Evolutionary conservation across 805 yeast species (phyloP).

Genomic region (Kodamaea jinghongensis): DNA sequence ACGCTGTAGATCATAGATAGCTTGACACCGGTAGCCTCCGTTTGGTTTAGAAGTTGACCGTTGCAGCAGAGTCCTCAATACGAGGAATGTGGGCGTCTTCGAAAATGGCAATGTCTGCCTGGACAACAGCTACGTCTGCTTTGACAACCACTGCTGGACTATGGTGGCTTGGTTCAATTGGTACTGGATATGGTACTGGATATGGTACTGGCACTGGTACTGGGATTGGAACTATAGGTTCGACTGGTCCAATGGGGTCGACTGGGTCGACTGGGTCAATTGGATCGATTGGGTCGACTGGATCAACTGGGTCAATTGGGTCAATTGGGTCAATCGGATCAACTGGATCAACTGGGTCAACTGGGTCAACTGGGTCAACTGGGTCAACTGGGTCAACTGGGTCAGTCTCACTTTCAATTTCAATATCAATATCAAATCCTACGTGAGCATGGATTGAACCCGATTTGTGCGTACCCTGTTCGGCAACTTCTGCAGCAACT

Average conservation of each 20-base stretch:
- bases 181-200: too few species aligned
- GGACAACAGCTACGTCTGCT: not conserved
- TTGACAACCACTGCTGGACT: not conserved
- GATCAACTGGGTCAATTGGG: not conserved
- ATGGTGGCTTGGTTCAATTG: too few species aligned
- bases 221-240: too few species aligned
- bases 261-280: constrained; percentile 1
- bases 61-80: too few species aligned
- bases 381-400: not conserved
- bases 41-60: not conserved
- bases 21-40: not conserved
- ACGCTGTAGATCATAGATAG: not conserved
- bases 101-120: not conserved
- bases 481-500: too few species aligned
- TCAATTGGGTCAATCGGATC: not conserved
- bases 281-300: not conserved
- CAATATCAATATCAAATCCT: too few species aligned
- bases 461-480: too few species aligned
- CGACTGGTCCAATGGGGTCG: not conserved
- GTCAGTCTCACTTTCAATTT: too few species aligned
- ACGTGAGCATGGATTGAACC: too few species aligned
- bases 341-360: not conserved
- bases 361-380: not conserved
- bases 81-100: too few species aligned
- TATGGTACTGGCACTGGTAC: too few species aligned